These are phyloP conservation scores for Hymenoscyphus linearis DNA, from an alignment of 2,329 filamentous ascomycete genomes.

Conservation along the genomic window DNA sequence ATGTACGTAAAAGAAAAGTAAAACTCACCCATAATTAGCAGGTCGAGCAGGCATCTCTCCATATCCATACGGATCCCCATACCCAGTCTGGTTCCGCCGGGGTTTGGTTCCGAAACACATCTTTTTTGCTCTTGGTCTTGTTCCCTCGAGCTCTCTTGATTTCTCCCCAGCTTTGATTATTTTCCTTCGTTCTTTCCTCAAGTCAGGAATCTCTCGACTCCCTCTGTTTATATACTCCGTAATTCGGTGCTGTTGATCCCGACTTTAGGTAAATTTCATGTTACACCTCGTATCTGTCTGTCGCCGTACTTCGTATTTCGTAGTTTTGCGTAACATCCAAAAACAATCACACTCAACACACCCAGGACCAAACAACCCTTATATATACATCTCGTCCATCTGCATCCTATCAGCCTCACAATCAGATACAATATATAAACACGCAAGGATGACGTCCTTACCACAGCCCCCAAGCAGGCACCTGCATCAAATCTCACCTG, in stretches of 20 bases:
- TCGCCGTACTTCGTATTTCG: not conserved
- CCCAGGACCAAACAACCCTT: no score
- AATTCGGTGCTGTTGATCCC: no score
- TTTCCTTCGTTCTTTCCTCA: not conserved
- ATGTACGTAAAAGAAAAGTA: no score
- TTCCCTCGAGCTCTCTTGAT: not conserved
- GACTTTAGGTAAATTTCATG: no score
- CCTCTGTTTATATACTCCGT: no score
- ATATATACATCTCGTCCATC: no score
- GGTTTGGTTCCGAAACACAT: constrained; percentile 1
- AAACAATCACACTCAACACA: not conserved
- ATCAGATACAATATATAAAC: no score
- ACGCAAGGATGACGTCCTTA: not conserved
- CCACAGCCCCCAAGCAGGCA: not conserved
- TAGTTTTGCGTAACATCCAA: not conserved
- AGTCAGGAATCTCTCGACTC: not conserved
- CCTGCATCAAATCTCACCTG: not conserved
- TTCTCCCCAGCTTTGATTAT: not conserved
- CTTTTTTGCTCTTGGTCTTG: not conserved
- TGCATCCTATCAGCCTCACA: no score
- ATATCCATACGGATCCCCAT: not conserved
- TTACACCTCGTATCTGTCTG: not conserved
- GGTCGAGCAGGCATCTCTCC: not conserved
- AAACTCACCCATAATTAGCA: not conserved
- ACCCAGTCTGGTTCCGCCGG: not conserved